A percentile compares a stretch with the other conserved stretches of the same genome.
Conservation (phyloP, 805 yeast genomes). For the Saccharomycopsis sp. region DNA sequence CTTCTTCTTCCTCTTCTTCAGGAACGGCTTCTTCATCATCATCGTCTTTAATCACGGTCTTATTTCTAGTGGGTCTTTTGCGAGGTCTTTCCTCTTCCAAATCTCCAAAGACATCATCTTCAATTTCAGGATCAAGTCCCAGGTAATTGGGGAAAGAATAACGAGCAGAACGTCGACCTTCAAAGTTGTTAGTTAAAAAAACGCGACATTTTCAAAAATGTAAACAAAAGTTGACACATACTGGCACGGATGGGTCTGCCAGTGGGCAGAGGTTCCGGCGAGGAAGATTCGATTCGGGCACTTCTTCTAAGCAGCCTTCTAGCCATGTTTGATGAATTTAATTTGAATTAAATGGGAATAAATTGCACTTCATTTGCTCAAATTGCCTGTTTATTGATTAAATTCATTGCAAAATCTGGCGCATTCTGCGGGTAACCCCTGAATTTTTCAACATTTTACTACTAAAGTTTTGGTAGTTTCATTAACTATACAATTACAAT, state of each 20-base stretch:
- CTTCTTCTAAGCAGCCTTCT: slow-evolving; percentile 14
- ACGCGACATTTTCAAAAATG: not conserved
- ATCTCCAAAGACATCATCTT: slow-evolving; percentile 16
- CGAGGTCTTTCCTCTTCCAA: not conserved
- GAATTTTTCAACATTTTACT: too few species aligned
- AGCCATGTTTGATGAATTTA: too few species aligned
- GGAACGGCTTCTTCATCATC: slow-evolving; percentile 5
- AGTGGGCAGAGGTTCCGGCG: slow-evolving; percentile 1
- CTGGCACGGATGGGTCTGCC: slow-evolving; percentile 10
- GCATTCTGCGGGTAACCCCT: too few species aligned
- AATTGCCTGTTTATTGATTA: too few species aligned
- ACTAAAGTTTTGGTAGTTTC: too few species aligned
- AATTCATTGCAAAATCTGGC: too few species aligned
- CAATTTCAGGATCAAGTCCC: not conserved
- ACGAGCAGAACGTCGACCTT: slow-evolving; percentile 2
- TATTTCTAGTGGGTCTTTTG: not conserved
- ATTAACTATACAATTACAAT: too few species aligned
- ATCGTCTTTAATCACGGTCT: not conserved
- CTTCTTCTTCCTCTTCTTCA: slow-evolving; percentile 6
- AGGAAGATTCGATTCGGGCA: slow-evolving; percentile 9
- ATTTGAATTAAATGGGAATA: too few species aligned
- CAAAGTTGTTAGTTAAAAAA: not conserved
- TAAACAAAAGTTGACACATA: slow-evolving; percentile 2
- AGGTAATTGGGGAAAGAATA: not conserved
- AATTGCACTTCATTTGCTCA: too few species aligned